Percentiles rank a stretch among this genome's conserved stretches.
Evolutionary conservation across 2,329 filamentous ascomycete species (phyloP).

Genomic region (Kalaharituber pfeilii): DNA sequence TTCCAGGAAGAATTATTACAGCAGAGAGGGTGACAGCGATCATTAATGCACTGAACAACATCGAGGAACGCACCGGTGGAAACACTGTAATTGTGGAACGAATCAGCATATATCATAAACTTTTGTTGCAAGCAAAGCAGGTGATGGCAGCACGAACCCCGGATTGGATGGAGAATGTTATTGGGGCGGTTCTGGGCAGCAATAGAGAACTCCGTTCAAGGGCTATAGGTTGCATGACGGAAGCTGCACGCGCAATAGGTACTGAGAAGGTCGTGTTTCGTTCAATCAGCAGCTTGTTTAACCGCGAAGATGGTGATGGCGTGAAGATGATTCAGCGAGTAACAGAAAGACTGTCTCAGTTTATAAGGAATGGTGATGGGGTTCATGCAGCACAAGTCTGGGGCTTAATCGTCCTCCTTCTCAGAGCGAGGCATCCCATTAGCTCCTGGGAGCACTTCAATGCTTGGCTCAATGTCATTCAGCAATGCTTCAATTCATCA

Average conservation of each 20-base stretch:
- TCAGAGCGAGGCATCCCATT: conserved; percentile 38
- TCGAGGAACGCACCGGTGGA: conserved; percentile 57
- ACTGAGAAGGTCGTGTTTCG: conserved; percentile 50
- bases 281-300: conserved; percentile 38
- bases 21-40: conserved; percentile 51
- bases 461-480: conserved; percentile 60
- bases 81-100: conserved; percentile 67
- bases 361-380: conserved; percentile 42
- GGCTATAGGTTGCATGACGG: conserved; percentile 56
- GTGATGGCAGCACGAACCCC: conserved; percentile 52
- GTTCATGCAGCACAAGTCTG: conserved; percentile 69
- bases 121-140: conserved; percentile 52
- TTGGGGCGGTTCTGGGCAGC: conserved; percentile 63
- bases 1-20: conserved; percentile 57
- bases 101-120: conserved; percentile 57
- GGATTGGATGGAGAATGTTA: conserved; percentile 67
- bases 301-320: conserved; percentile 30
- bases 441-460: conserved; percentile 52
- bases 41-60: conserved; percentile 49
- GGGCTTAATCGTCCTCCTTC: conserved; percentile 62
- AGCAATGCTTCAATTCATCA: conserved; percentile 65
- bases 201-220: conserved; percentile 57
- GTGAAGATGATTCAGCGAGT: conserved; percentile 26
- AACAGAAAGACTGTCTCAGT: conserved; percentile 39
- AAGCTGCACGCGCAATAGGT: conserved; percentile 52